Evolutionary conservation across 768 basidiomycete species (phyloP).

Genomic region (Vishniacozyma victoriae): DNA sequence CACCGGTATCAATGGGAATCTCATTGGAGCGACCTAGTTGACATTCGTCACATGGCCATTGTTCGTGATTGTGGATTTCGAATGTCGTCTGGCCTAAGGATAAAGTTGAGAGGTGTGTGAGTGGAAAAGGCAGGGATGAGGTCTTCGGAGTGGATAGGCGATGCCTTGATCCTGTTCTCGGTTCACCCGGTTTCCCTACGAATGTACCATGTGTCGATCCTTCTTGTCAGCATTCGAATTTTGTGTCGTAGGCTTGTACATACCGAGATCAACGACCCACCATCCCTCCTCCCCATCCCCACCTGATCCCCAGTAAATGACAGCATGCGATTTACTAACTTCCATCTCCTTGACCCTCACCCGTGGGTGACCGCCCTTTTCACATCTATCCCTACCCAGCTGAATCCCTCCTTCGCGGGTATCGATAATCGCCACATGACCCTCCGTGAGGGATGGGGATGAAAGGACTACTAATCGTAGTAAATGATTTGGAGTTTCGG

Average conservation of each 20-base stretch:
- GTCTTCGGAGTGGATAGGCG: conserved; percentile 33
- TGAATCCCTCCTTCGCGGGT: conserved; percentile 33
- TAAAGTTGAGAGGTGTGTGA: conserved; percentile 24
- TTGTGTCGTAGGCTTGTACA: no score
- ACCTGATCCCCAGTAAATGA: conserved; percentile 29
- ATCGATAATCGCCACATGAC: conserved; percentile 33
- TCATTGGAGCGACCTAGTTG: conserved; percentile 20
- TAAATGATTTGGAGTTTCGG: conserved; percentile 20
- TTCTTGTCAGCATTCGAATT: conserved; percentile 12
- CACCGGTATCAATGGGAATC: conserved; percentile 29
- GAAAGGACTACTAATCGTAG: conserved; percentile 30
- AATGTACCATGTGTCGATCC: conserved; percentile 45
- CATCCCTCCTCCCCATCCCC: conserved; percentile 25
- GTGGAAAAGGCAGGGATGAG: conserved; percentile 24
- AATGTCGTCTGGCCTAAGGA: conserved; percentile 35
- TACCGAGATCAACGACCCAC: conserved; percentile 45
- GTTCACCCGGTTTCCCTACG: not conserved
- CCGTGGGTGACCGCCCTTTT: conserved; percentile 20
- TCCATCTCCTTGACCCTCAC: conserved; percentile 39
- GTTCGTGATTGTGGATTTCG: conserved; percentile 32
- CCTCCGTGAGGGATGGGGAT: conserved; percentile 9
- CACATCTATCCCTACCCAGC: conserved; percentile 37
- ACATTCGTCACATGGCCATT: conserved; percentile 42
- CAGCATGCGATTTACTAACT: conserved; percentile 42
- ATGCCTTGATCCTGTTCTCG: not conserved